A percentile compares a stretch with the other conserved stretches of the same genome.
Evolutionary conservation across 2,329 filamentous ascomycete genomes (phyloP).

Genomic region (Botrytis tulipae): DNA sequence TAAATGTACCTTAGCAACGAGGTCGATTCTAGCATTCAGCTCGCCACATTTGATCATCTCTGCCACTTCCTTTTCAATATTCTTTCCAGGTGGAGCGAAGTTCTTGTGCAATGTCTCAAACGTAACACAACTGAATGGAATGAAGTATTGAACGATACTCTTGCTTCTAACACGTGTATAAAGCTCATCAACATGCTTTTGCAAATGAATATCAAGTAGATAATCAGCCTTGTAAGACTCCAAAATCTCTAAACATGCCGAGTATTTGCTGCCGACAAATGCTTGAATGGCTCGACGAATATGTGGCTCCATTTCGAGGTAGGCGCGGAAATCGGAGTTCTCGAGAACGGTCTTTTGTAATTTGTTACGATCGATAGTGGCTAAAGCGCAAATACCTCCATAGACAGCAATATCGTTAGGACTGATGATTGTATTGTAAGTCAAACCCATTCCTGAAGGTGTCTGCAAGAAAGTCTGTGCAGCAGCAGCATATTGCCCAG

Average conservation of each 20-base stretch:
- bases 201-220: constrained; percentile 83
- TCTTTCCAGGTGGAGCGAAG: constrained; percentile 63
- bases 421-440: constrained; percentile 70
- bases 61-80: constrained; percentile 73
- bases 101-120: constrained; percentile 73
- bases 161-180: constrained; percentile 79
- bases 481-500: constrained; percentile 60
- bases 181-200: constrained; percentile 67
- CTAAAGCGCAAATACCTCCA: constrained; percentile 84
- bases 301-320: constrained; percentile 90
- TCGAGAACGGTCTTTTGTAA: constrained; percentile 76
- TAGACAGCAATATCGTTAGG: constrained; percentile 91
- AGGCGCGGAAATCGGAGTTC: constrained; percentile 76
- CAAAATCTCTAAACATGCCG: constrained; percentile 76
- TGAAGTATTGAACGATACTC: constrained; percentile 89
- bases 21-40: constrained; percentile 79
- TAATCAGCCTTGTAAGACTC: constrained; percentile 82
- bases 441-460: constrained; percentile 47
- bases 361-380: constrained; percentile 78
- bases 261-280: constrained; percentile 90
- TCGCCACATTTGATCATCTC: constrained; percentile 70
- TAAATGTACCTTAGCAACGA: constrained; percentile 65
- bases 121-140: constrained; percentile 85
- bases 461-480: constrained; percentile 60
- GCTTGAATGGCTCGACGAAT: constrained; percentile 86